These are phyloP conservation scores for Nemania bipapillata DNA, from an alignment of 2,329 filamentous ascomycete species.

Conservation along the genomic window DNA sequence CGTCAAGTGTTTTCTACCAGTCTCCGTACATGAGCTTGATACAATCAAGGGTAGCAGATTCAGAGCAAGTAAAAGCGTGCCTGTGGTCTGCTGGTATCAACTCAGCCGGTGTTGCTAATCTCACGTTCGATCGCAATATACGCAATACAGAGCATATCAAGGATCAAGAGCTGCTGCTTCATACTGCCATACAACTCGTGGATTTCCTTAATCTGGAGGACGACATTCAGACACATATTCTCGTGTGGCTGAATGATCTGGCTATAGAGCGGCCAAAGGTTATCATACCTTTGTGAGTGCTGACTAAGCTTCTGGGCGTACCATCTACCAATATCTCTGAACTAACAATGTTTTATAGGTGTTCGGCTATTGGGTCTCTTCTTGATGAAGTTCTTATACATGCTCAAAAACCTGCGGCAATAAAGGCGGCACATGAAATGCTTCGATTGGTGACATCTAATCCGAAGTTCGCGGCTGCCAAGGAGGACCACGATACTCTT, in stretches of 20 bases:
- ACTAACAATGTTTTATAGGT: slow-evolving; percentile 55
- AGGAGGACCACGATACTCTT: slow-evolving; percentile 61
- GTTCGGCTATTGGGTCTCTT: slow-evolving; percentile 66
- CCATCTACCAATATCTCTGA: neutral
- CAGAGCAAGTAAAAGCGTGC: slow-evolving; percentile 71
- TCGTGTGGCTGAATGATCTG: slow-evolving; percentile 69
- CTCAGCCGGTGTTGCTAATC: slow-evolving; percentile 56
- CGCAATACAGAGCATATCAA: slow-evolving; percentile 61
- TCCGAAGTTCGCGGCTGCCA: slow-evolving; percentile 60
- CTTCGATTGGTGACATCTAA: slow-evolving; percentile 69
- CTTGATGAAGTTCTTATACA: slow-evolving; percentile 71
- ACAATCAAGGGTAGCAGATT: slow-evolving; percentile 64
- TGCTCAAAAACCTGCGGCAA: slow-evolving; percentile 69
- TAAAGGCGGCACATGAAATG: slow-evolving; percentile 70
- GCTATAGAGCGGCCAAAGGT: slow-evolving; percentile 66
- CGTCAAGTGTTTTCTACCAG: slow-evolving; percentile 49
- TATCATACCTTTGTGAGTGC: slow-evolving; percentile 67
- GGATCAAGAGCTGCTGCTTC: slow-evolving; percentile 71
- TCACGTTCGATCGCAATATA: slow-evolving; percentile 55
- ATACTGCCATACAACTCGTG: slow-evolving; percentile 71
- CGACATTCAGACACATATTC: slow-evolving; percentile 66
- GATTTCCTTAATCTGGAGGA: slow-evolving; percentile 75
- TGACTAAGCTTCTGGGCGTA: neutral
- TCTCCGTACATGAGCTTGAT: slow-evolving; percentile 72
- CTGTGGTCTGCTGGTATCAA: slow-evolving; percentile 70